phyloP scores from a whole-genome alignment of 176 grass and related monocot species.

The Avena atlantica region DNA sequence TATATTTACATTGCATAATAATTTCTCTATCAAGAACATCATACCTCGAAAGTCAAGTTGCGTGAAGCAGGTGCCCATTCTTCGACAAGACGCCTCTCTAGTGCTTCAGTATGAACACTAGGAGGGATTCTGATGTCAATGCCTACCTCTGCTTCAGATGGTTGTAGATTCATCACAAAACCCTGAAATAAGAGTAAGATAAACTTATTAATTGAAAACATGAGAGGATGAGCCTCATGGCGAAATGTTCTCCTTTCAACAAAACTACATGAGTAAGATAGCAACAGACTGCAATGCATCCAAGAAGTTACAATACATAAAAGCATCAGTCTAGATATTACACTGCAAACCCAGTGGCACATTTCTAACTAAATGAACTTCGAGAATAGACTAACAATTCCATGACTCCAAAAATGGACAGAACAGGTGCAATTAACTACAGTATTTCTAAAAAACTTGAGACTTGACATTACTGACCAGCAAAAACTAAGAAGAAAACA shows the following conservation, averaged over 20 bases:
- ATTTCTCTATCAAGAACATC: background rate
- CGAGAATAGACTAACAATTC: background rate
- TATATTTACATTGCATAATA: background rate
- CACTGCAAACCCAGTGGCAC: background rate
- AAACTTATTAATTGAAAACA: constrained; percentile 29
- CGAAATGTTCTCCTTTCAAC: background rate
- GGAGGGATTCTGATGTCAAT: constrained; percentile 87
- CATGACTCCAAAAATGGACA: constrained; percentile 6
- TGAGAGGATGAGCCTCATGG: background rate
- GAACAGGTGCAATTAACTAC: background rate
- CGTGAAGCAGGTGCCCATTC: constrained; percentile 91
- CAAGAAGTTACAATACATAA: constrained; percentile 2
- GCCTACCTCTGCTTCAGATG: constrained; percentile 94
- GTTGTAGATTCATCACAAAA: constrained; percentile 99
- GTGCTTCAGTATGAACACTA: constrained; percentile 57
- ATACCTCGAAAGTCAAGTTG: constrained; percentile 88
- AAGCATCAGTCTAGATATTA: constrained; percentile 1
- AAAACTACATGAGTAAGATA: background rate
- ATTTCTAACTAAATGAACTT: background rate
- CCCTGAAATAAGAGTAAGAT: constrained; percentile 59
- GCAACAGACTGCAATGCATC: background rate
- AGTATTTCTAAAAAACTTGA: constrained; percentile 12
- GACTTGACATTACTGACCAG: background rate
- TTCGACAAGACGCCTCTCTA: constrained; percentile 81
- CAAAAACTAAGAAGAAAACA: constrained; percentile 16